phyloP scores from a whole-genome alignment of 1,139 yeast genomes.

The Candida neerlandica region DNA sequence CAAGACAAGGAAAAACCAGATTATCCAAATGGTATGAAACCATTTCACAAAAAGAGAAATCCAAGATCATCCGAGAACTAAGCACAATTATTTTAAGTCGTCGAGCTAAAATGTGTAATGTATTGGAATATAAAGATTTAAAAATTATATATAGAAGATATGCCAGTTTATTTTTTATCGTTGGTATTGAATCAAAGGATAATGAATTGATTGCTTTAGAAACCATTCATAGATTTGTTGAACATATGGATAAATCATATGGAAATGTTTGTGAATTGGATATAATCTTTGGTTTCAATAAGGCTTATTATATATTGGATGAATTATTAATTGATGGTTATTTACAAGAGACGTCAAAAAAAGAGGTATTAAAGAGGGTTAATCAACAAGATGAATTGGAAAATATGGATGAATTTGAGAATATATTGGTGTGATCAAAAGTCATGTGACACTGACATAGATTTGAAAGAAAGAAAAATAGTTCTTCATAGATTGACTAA shows the following conservation, averaged over 20 bases:
- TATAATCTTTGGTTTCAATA: slow-evolving; percentile 90
- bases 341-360: slow-evolving; percentile 79
- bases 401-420: slow-evolving; percentile 54
- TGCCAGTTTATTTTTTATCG: slow-evolving; percentile 88
- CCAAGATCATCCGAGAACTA: slow-evolving; percentile 80
- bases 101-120: slow-evolving; percentile 94
- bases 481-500: neutral
- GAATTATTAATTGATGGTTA: slow-evolving; percentile 86
- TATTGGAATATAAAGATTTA: slow-evolving; percentile 84
- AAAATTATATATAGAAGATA: slow-evolving; percentile 89
- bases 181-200: slow-evolving; percentile 81
- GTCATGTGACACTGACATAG: neutral
- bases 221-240: slow-evolving; percentile 89
- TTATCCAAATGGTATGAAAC: slow-evolving; percentile 92
- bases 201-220: slow-evolving; percentile 88
- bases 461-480: neutral
- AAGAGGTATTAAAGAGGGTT: slow-evolving; percentile 76
- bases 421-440: slow-evolving; percentile 29
- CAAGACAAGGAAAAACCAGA: slow-evolving; percentile 94
- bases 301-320: slow-evolving; percentile 89
- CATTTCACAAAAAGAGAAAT: slow-evolving; percentile 77
- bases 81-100: slow-evolving; percentile 84
- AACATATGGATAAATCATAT: slow-evolving; percentile 92
- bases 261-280: slow-evolving; percentile 97
- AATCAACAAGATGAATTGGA: slow-evolving; percentile 73